These are phyloP conservation scores for Phaffomyces antillensis DNA, from an alignment of 805 yeast species.

Conservation along the genomic window DNA sequence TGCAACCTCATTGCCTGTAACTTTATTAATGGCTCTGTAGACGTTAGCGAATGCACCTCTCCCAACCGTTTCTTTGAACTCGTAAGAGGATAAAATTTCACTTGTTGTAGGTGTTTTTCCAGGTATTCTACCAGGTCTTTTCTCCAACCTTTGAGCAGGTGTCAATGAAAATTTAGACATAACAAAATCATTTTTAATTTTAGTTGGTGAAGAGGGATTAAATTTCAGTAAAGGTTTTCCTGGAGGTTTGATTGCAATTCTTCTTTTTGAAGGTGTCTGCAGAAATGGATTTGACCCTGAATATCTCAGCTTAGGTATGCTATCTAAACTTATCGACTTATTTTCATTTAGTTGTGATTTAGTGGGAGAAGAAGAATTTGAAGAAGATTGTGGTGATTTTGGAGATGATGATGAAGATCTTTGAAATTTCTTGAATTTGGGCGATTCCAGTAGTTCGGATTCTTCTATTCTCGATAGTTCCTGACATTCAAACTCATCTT, in stretches of 20 bases:
- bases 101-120: constrained; percentile 23
- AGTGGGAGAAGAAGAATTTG: constrained; percentile 9
- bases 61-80: constrained; percentile 62
- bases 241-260: constrained; percentile 12
- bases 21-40: constrained; percentile 61
- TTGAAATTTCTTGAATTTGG: constrained; percentile 20
- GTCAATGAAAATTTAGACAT: constrained; percentile 25
- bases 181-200: not conserved
- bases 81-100: constrained; percentile 33
- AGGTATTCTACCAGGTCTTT: constrained; percentile 31
- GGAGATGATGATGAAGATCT: constrained; percentile 18
- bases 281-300: constrained; percentile 9
- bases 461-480: constrained; percentile 22
- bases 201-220: not conserved
- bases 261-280: constrained; percentile 19
- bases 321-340: constrained; percentile 8
- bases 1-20: constrained; percentile 66
- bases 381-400: constrained; percentile 5
- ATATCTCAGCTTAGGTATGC: constrained; percentile 18
- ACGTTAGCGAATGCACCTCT: constrained; percentile 91
- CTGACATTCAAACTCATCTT: constrained; percentile 16
- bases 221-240: constrained; percentile 4
- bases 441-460: constrained; percentile 21
- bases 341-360: constrained; percentile 14
- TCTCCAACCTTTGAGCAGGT: constrained; percentile 46